A percentile compares a stretch with the other conserved stretches of the same genome.
Conservation (phyloP, 371 early-diverging fungal species). For the Ordospora pajunii region DNA sequence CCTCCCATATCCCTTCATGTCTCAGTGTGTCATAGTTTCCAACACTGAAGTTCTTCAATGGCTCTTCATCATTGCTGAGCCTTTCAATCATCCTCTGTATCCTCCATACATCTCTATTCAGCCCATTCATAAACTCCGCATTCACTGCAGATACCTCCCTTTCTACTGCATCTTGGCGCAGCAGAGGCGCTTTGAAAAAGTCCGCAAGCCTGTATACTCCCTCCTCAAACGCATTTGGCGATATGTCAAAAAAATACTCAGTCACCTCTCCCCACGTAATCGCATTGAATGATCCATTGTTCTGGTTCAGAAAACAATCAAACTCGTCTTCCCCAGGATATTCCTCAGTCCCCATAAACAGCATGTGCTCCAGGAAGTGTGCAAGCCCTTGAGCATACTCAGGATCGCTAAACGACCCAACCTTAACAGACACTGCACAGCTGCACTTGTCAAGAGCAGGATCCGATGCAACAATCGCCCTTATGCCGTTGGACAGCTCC, state of each 20-base stretch:
- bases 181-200: slow-evolving; percentile 58
- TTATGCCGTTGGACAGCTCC: slow-evolving; percentile 49
- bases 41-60: slow-evolving; percentile 35
- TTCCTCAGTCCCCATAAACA: slow-evolving; percentile 69
- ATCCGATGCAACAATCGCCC: slow-evolving; percentile 38
- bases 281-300: slow-evolving; percentile 86
- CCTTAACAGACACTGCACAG: slow-evolving; percentile 65
- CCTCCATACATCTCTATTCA: slow-evolving; percentile 39
- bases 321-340: slow-evolving; percentile 54
- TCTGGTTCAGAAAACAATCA: slow-evolving; percentile 68
- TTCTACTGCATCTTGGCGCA: slow-evolving; percentile 45
- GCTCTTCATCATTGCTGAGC: slow-evolving; percentile 9
- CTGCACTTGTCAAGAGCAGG: slow-evolving; percentile 42
- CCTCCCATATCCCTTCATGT: slow-evolving; percentile 36
- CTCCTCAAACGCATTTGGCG: slow-evolving; percentile 71
- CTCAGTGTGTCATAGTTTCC: slow-evolving; percentile 49
- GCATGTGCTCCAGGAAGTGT: slow-evolving; percentile 91
- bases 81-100: slow-evolving; percentile 23
- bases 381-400: slow-evolving; percentile 75
- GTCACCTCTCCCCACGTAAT: slow-evolving; percentile 76
- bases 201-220: slow-evolving; percentile 69
- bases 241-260: slow-evolving; percentile 84
- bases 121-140: slow-evolving; percentile 52
- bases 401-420: slow-evolving; percentile 69
- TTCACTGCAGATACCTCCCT: slow-evolving; percentile 59